Percentiles rank a stretch among this genome's conserved stretches.
Evolutionary conservation across 1,284 basidiomycete genomes (phyloP).

Genomic region (Baeospora myosura): DNA sequence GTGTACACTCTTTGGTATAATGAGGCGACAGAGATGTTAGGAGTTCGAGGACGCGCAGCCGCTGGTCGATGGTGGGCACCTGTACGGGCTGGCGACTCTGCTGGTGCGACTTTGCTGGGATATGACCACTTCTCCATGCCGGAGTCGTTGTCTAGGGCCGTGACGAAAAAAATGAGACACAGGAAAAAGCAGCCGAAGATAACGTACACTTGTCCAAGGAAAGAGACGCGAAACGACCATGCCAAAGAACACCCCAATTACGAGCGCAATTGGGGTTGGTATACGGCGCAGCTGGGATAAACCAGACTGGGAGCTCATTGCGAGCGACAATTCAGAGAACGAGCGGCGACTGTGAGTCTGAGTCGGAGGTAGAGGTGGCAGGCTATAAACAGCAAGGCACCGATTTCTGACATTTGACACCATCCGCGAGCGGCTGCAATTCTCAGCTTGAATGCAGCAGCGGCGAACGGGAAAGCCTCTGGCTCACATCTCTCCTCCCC

Average conservation of each 20-base stretch:
- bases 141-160: constrained; percentile 26
- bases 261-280: constrained; percentile 48
- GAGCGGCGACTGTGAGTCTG: not conserved
- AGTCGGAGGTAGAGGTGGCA: too few relatives aligned
- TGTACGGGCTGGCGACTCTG: constrained; percentile 54
- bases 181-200: not conserved
- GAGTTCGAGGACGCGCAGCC: constrained; percentile 77
- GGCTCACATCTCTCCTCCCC: constrained; percentile 43
- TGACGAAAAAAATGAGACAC: constrained; percentile 1
- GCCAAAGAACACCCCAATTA: constrained; percentile 62
- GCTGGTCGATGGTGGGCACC: constrained; percentile 71
- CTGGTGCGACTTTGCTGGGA: constrained; percentile 41
- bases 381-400: too few relatives aligned
- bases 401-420: too few relatives aligned
- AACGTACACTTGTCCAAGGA: constrained; percentile 36
- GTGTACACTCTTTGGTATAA: constrained; percentile 87
- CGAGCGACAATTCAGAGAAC: constrained; percentile 7
- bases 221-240: constrained; percentile 51
- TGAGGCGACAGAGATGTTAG: constrained; percentile 82
- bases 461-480: constrained; percentile 41
- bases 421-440: too few relatives aligned
- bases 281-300: constrained; percentile 26
- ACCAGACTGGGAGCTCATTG: constrained; percentile 13
- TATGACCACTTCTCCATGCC: constrained; percentile 50
- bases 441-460: too few relatives aligned